A percentile compares a stretch with the other conserved stretches of the same genome.
Conservation (phyloP, 1,284 basidiomycete species). For the Polyporus tsugae region DNA sequence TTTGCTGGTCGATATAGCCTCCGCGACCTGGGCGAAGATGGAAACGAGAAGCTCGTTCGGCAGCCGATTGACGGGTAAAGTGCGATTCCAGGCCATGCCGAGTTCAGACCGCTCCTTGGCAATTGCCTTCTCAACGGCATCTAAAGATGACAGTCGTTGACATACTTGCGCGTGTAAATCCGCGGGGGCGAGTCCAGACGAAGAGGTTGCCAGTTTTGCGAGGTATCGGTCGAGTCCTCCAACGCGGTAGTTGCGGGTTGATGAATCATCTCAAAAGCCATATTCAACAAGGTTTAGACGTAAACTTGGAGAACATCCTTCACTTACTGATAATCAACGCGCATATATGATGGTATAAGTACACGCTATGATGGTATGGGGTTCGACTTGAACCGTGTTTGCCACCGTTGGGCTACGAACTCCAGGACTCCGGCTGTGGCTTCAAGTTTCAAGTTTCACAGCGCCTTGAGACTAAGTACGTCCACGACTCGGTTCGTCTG, state of each 20-base stretch:
- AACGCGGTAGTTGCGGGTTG: not conserved
- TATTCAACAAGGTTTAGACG: not conserved
- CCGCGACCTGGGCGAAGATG: not conserved
- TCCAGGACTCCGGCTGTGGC: too few species aligned
- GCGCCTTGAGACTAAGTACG: too few species aligned
- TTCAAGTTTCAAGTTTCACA: too few species aligned
- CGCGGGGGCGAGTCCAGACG: not conserved
- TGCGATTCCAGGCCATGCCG: not conserved
- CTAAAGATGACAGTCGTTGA: not conserved
- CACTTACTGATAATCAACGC: too few species aligned
- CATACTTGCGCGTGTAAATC: not conserved
- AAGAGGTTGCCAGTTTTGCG: not conserved
- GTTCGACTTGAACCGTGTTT: too few species aligned
- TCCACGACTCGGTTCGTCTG: too few species aligned
- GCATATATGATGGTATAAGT: not conserved
- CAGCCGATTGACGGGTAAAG: not conserved
- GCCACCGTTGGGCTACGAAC: too few species aligned
- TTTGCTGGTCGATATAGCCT: too few species aligned
- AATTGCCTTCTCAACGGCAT: not conserved
- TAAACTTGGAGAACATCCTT: not conserved
- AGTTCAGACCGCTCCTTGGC: not conserved
- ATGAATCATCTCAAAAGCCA: not conserved
- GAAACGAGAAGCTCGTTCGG: slow-evolving; percentile 2
- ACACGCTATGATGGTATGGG: too few species aligned
- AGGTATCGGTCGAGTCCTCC: too few species aligned